These are phyloP conservation scores for Pterocarpus macrocarpus DNA, from an alignment of 306 rosid species.

Conservation along the genomic window DNA sequence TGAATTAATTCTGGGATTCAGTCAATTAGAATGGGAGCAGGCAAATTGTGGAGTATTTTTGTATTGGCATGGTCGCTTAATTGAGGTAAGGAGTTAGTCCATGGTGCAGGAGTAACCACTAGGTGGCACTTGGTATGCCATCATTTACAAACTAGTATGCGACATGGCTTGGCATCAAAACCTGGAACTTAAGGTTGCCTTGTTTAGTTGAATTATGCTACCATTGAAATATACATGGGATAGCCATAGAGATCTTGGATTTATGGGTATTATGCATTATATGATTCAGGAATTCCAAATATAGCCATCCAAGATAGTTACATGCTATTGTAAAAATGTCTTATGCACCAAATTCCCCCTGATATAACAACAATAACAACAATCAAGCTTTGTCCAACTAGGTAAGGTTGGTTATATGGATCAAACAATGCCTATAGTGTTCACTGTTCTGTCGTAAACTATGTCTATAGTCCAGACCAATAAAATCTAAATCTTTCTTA, in stretches of 20 bases:
- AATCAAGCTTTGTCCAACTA: neutral
- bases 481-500: too few species aligned
- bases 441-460: neutral
- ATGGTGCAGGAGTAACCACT: neutral
- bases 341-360: neutral
- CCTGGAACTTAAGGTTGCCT: neutral
- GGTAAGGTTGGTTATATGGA: neutral
- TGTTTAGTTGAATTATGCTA: constrained; percentile 15
- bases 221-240: constrained; percentile 3
- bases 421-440: neutral
- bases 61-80: constrained; percentile 72
- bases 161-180: neutral
- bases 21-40: constrained; percentile 69
- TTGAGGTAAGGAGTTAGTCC: constrained; percentile 59
- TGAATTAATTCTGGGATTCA: constrained; percentile 56
- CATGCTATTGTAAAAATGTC: constrained; percentile 14
- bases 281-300: constrained; percentile 16
- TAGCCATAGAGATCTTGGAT: constrained; percentile 14
- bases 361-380: neutral
- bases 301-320: neutral
- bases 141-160: constrained; percentile 7
- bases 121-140: neutral
- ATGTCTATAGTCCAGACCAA: neutral
- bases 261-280: neutral
- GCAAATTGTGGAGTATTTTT: constrained; percentile 66